Evolutionary conservation across 306 rosid genomes (phyloP), one percentile per base, ranked within the genome.

Genomic region (Cicer bijugum): DNA sequence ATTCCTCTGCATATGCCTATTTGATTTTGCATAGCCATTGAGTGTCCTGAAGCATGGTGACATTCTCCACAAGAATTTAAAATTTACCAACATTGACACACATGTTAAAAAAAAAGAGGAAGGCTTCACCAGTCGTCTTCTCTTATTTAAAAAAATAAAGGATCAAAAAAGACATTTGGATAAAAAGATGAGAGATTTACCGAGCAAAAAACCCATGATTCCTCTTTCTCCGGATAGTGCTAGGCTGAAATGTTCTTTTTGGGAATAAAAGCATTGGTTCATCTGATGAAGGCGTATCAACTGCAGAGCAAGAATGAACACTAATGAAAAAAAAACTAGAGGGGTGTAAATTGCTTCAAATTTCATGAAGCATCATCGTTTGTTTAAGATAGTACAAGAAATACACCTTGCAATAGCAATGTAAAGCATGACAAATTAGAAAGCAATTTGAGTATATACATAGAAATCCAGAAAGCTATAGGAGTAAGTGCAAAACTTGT

Each of bases 191-290:
- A 82, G 80, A 45, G 59, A 74, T 14, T 56, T 80, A 90, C 99
- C 97, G 85, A 62, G 99, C 93, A 80, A 95, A 95, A 79, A 79
- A 95, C 19, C 99, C 99, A 82, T 95, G 99, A 17, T 81, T 87
- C 82, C 99, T 88, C 89, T 91, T 95, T 15, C 99, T 84, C 79
- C 80, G 65, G 69, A 95, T 84, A 74, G 65, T 33, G 87, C 97
- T 95, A 16, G 99, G 97, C 77, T 95, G 99, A 84, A 87, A 95
- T 28, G 93, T 86, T 85, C 97, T 75, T 82, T 95, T 91, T 4
- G 96, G 93, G 76, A 88, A 88, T 75, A 95, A 84, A 71, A 95
- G 76, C 93, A 95, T 88, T 1, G 93, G 86, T 50, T 91, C 96
- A 5, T 85, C 75, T 53, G 91, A 79, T 11, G 88, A 84, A 80